These are phyloP conservation scores for Didymella exigua DNA, from an alignment of 2,329 filamentous ascomycete genomes.

Conservation along the genomic window DNA sequence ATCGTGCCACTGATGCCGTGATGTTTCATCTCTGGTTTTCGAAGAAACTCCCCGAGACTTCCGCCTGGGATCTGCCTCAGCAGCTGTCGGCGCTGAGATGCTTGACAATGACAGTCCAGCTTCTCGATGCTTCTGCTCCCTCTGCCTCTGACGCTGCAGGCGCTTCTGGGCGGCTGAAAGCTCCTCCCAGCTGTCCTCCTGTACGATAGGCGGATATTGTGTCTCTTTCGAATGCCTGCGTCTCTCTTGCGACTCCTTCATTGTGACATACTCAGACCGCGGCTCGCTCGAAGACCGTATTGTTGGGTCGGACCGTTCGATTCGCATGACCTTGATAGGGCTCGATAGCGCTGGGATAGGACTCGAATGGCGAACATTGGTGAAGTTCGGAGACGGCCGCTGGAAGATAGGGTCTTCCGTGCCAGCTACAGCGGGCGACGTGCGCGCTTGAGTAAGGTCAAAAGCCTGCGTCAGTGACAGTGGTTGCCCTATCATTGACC, in stretches of 20 bases:
- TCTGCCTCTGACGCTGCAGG: constrained; percentile 27
- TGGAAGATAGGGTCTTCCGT: constrained; percentile 53
- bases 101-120: constrained; percentile 31
- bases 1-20: constrained; percentile 22
- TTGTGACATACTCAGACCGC: constrained; percentile 51
- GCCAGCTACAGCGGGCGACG: constrained; percentile 49
- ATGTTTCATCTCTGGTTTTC: background rate
- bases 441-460: constrained; percentile 53
- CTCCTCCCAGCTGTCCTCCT: constrained; percentile 42
- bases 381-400: constrained; percentile 54
- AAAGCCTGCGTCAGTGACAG: constrained; percentile 56
- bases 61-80: background rate
- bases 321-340: constrained; percentile 40
- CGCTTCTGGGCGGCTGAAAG: constrained; percentile 27
- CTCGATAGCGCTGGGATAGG: constrained; percentile 47
- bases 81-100: constrained; percentile 33
- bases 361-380: constrained; percentile 44
- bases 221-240: constrained; percentile 32
- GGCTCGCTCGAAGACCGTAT: constrained; percentile 49
- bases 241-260: constrained; percentile 53
- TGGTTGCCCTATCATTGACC: constrained; percentile 27
- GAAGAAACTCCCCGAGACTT: background rate
- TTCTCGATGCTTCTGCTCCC: constrained; percentile 30
- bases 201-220: constrained; percentile 17
- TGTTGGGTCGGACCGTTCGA: constrained; percentile 28